Conservation (phyloP, 2,329 filamentous ascomycete genomes). For the Penicillium decumbens region DNA sequence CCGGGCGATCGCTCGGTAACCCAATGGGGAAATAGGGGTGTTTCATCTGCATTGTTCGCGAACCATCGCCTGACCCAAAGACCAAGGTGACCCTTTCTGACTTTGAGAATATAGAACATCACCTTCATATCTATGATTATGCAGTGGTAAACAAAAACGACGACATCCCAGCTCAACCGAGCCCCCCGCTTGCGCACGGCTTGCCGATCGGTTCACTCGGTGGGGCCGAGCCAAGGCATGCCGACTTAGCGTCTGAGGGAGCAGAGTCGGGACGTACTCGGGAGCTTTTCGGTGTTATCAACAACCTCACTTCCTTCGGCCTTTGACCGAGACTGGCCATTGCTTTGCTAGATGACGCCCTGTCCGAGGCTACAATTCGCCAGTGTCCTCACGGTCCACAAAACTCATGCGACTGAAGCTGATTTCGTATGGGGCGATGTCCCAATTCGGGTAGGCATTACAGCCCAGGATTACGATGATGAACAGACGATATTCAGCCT, state of each 20-base stretch:
- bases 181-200: constrained; percentile 6
- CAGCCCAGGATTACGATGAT: neutral
- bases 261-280: constrained; percentile 15
- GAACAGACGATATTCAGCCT: neutral
- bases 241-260: constrained; percentile 13
- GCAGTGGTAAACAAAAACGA: neutral
- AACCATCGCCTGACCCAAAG: neutral
- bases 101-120: too few species aligned
- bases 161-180: neutral
- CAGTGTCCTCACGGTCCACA: constrained; percentile 13
- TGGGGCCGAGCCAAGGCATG: constrained; percentile 10
- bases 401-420: constrained; percentile 2
- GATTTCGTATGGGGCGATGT: constrained; percentile 1
- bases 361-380: constrained; percentile 8
- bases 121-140: neutral
- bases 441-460: neutral
- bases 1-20: constrained; percentile 17
- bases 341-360: constrained; percentile 6
- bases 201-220: constrained; percentile 10
- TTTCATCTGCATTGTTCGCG: neutral
- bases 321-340: constrained; percentile 11
- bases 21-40: constrained; percentile 12
- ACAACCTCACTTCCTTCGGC: constrained; percentile 4
- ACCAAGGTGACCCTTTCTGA: neutral
- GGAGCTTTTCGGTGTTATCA: constrained; percentile 18